phyloP scores from a whole-genome alignment of 1,139 yeast species.

The Eremothecium sinecaudum region DNA sequence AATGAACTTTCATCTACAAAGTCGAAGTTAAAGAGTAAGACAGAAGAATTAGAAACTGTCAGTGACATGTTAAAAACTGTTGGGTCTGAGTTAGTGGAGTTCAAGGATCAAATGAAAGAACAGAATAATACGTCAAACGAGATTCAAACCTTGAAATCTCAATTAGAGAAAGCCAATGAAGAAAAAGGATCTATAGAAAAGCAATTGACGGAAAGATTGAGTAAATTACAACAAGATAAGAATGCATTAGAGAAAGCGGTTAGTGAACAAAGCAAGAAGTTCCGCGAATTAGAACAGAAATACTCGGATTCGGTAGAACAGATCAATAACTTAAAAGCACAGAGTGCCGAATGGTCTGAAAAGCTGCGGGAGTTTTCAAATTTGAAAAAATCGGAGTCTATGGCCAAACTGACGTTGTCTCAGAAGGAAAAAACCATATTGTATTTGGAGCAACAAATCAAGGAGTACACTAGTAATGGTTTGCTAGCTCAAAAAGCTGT shows the following conservation, averaged over 20 bases:
- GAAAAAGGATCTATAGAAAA: slow-evolving; percentile 29
- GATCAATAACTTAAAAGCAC: slow-evolving; percentile 1
- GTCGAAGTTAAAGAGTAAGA: slow-evolving; percentile 20
- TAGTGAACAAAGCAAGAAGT: slow-evolving; percentile 24
- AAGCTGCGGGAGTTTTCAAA: slow-evolving; percentile 31
- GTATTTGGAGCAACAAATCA: slow-evolving; percentile 38
- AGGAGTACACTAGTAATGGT: slow-evolving; percentile 28
- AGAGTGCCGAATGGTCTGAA: slow-evolving; percentile 27
- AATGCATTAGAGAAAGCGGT: slow-evolving; percentile 27
- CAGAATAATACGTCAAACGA: slow-evolving; percentile 7
- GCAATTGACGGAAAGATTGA: slow-evolving; percentile 34
- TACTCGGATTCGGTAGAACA: neutral
- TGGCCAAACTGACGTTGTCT: slow-evolving; percentile 20
- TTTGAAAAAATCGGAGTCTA: slow-evolving; percentile 26
- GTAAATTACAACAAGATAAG: neutral
- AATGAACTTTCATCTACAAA: slow-evolving; percentile 12
- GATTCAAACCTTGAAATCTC: slow-evolving; percentile 7
- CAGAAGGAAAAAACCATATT: slow-evolving; percentile 44
- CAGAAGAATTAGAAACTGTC: slow-evolving; percentile 33
- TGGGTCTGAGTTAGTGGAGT: slow-evolving; percentile 62
- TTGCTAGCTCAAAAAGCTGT: slow-evolving; percentile 21
- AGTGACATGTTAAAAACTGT: slow-evolving; percentile 65
- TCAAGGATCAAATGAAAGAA: slow-evolving; percentile 23
- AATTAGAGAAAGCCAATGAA: slow-evolving; percentile 18
- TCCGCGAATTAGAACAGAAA: slow-evolving; percentile 33